Base-by-base conservation (phyloP, 202 grass and related monocot species). In the Eragrostis tef region DNA sequence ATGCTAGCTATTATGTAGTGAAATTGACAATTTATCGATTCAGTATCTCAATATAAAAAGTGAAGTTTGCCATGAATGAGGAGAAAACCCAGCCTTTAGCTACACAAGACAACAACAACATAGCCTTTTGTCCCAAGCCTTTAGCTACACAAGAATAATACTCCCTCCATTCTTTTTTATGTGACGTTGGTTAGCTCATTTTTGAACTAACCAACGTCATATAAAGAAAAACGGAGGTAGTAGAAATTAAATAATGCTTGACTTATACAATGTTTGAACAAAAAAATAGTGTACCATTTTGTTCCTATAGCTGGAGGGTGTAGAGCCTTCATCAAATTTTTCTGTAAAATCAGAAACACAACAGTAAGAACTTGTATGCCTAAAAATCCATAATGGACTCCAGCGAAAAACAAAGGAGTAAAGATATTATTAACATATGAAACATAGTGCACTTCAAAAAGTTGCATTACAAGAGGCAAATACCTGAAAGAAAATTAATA, bases 401-500 rank as follows among this genome's bases (percentile, higher is more conserved):
- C 6, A n/a, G 70, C 6, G 68, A 44, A 61, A 6, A 20, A 4
- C 16, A 62, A 79, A 75, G n/a, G 74, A 17, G 82, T 29, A 64
- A 59, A 72, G 13, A 27, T n/a, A n/a, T n/a, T n/a, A 79, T 83
- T 22, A 73, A 39, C 45, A n/a, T n/a, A n/a, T n/a, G 49, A 72
- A 14, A 17, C 42, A 63, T 54, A 45, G 64, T 57, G 64, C 29
- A 77, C 31, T 74, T 76, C 39, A 1, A 72, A 71, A 57, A 61
- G 31, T 22, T 16, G 66, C 13, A 49, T 22, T 25, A 86, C 10
- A 60, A 73, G 34, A 80, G 67, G 6, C 71, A 72, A 49, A 83
- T 83, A 99, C 96, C 82, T 82, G 90, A 90, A 69, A 99, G 90
- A 79, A 88, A 90, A 84, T 99, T 99, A 74, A 93, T 44, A 71